These are phyloP conservation scores for Staphylotrichum tortipilum DNA, from an alignment of 495 filamentous ascomycete species.

Conservation along the genomic window DNA sequence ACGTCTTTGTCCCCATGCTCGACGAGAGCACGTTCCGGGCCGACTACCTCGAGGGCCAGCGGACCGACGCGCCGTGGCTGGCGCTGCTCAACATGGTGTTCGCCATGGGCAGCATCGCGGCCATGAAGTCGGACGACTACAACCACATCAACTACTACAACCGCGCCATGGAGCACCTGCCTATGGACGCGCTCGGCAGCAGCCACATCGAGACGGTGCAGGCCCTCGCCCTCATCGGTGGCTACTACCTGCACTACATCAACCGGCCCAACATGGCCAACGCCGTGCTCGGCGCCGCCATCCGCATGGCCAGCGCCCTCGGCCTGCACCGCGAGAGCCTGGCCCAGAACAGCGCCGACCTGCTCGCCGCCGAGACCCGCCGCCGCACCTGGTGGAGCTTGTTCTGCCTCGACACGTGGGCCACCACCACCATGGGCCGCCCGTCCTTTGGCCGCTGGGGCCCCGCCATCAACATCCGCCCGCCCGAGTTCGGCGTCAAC, in stretches of 20 bases:
- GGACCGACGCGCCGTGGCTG: conserved; percentile 66
- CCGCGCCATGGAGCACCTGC: conserved; percentile 58
- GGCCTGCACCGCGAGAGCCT: conserved; percentile 67
- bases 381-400: conserved; percentile 73
- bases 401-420: conserved; percentile 75
- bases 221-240: conserved; percentile 60
- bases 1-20: conserved; percentile 67
- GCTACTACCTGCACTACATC: conserved; percentile 73
- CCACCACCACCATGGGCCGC: conserved; percentile 64
- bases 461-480: conserved; percentile 61
- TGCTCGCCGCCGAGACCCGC: conserved; percentile 53
- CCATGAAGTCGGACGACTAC: conserved; percentile 59
- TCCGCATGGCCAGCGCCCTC: conserved; percentile 62
- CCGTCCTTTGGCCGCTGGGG: conserved; percentile 69
- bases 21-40: conserved; percentile 68
- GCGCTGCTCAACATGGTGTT: conserved; percentile 73
- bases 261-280: conserved; percentile 72
- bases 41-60: conserved; percentile 57
- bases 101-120: conserved; percentile 66
- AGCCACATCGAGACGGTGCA: conserved; percentile 65
- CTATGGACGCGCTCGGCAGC: conserved; percentile 59
- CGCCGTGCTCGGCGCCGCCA: conserved; percentile 54
- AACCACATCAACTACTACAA: conserved; percentile 67
- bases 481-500: conserved; percentile 49
- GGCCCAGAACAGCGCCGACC: conserved; percentile 44